These are phyloP conservation scores for Phascolomyces articulosus DNA, from an alignment of 371 early-diverging fungal species.

Conservation along the genomic window DNA sequence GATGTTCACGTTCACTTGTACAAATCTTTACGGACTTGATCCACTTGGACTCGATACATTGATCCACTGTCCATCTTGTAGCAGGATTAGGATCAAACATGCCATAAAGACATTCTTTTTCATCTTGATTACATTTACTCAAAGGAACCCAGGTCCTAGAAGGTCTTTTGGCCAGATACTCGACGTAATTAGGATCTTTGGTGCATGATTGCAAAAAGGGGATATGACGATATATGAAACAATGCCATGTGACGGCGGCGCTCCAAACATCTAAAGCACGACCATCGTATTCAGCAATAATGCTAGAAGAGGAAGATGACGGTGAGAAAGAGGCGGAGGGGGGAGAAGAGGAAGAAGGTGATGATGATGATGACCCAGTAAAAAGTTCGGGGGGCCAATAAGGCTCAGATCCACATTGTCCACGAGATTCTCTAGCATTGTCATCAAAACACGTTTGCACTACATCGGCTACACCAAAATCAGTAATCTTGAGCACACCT, in stretches of 20 bases:
- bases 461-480: conserved; percentile 74
- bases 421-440: conserved; percentile 16
- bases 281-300: conserved; percentile 25
- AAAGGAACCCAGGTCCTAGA: conserved; percentile 60
- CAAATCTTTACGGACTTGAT: conserved; percentile 29
- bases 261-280: conserved; percentile 36
- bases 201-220: conserved; percentile 53
- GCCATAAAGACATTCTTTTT: conserved; percentile 39
- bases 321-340: no score
- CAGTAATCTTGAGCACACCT: conserved; percentile 66
- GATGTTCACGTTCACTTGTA: conserved; percentile 17
- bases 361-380: no score
- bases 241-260: conserved; percentile 37
- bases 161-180: conserved; percentile 49
- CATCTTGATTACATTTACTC: conserved; percentile 28
- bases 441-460: conserved; percentile 33
- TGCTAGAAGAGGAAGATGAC: no score
- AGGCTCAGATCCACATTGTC: conserved; percentile 34
- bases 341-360: no score
- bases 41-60: conserved; percentile 49
- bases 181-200: conserved; percentile 69
- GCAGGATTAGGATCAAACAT: conserved; percentile 53
- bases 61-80: conserved; percentile 47
- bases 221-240: conserved; percentile 27
- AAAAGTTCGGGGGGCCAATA: conserved; percentile 37